phyloP scores from a whole-genome alignment of 768 basidiomycete species.

The Termitomyces sp. region DNA sequence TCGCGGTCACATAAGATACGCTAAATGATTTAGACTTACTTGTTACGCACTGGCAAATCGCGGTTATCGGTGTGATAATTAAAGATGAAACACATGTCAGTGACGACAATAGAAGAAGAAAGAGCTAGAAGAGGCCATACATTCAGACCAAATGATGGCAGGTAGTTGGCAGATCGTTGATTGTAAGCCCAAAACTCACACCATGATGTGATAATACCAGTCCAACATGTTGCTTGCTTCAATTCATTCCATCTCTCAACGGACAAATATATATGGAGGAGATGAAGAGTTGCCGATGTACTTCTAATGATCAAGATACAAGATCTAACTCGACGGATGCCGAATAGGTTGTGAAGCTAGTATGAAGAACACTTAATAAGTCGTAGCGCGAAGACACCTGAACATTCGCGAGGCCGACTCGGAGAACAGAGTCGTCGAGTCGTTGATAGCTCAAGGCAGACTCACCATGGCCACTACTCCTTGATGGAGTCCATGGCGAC shows the following conservation, averaged over 20 bases:
- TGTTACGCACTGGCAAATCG: background rate
- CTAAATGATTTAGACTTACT: background rate
- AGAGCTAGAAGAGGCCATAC: background rate
- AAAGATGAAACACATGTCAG: background rate
- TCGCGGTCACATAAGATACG: background rate
- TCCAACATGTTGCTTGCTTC: background rate
- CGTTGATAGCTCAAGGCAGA: background rate
- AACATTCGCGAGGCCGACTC: background rate
- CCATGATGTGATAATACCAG: background rate
- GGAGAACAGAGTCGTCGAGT: background rate
- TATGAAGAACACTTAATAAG: background rate
- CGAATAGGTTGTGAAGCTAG: background rate
- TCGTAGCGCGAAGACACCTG: background rate
- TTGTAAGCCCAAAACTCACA: too few species aligned
- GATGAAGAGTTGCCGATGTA: background rate
- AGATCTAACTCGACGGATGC: background rate
- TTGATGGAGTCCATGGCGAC: background rate
- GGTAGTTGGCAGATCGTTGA: background rate
- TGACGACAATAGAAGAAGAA: background rate
- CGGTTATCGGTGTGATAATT: background rate
- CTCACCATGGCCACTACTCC: background rate
- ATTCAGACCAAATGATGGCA: background rate
- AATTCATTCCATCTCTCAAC: background rate
- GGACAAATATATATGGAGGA: background rate
- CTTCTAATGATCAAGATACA: background rate